phyloP scores from a whole-genome alignment of 768 basidiomycete species.

The Sutorius australiensis region DNA sequence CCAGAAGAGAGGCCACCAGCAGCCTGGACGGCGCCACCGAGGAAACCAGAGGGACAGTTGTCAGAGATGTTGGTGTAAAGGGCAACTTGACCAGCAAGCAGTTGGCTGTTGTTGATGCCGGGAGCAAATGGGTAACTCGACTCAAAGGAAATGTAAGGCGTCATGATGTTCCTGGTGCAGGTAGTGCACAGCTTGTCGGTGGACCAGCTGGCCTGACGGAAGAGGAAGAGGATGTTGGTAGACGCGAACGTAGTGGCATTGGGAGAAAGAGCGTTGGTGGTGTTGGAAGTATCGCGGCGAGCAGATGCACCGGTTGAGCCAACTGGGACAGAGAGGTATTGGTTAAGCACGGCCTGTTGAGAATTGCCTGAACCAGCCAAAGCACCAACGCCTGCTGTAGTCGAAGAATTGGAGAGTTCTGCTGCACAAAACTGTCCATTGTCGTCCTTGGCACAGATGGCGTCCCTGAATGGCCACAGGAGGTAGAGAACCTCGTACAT shows the following conservation, averaged over 20 bases:
- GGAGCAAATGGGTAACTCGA: slow-evolving; percentile 67
- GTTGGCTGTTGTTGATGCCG: slow-evolving; percentile 59
- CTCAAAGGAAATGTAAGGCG: slow-evolving; percentile 76
- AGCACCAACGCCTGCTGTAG: slow-evolving; percentile 17
- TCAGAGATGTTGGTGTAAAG: slow-evolving; percentile 61
- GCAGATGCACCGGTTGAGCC: slow-evolving; percentile 14
- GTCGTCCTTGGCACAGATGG: slow-evolving; percentile 77
- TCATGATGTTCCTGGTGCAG: slow-evolving; percentile 77
- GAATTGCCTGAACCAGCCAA: slow-evolving; percentile 9
- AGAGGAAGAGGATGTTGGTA: slow-evolving; percentile 77
- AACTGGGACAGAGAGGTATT: slow-evolving; percentile 26
- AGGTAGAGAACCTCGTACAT: slow-evolving; percentile 82
- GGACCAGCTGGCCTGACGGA: slow-evolving; percentile 53
- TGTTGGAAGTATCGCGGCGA: slow-evolving; percentile 26
- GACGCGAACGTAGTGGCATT: slow-evolving; percentile 51
- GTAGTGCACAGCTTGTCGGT: slow-evolving; percentile 65
- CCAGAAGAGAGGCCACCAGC: slow-evolving; percentile 55
- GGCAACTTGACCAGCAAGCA: slow-evolving; percentile 60
- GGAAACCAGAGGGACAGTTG: slow-evolving; percentile 72
- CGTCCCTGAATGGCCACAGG: slow-evolving; percentile 57
- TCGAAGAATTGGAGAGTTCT: slow-evolving; percentile 36
- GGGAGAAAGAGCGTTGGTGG: slow-evolving; percentile 37
- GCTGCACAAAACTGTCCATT: slow-evolving; percentile 66
- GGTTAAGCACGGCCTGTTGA: slow-evolving; percentile 11
- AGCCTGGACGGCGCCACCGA: slow-evolving; percentile 61